phyloP scores from a whole-genome alignment of 1,284 basidiomycete genomes.

The Cutaneotrichosporon cavernicola region DNA sequence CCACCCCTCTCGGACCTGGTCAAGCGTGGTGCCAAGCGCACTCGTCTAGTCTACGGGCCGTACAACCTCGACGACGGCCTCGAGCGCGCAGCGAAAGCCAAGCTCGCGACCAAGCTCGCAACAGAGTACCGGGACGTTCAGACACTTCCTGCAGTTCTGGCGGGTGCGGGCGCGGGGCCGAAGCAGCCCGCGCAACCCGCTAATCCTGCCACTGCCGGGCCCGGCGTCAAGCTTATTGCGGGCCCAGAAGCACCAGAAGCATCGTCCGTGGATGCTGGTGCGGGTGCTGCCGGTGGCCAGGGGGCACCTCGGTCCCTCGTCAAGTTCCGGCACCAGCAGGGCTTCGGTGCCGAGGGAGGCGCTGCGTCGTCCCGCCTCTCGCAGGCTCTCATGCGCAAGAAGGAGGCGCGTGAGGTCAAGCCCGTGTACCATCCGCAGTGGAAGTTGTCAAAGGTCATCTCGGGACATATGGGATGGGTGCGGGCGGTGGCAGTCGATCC shows the following conservation, averaged over 20 bases:
- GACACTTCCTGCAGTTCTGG: conserved; percentile 75
- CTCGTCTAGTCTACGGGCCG: conserved; percentile 51
- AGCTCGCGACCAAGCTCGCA: conserved; percentile 66
- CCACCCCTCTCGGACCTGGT: conserved; percentile 52
- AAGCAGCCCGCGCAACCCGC: conserved; percentile 58
- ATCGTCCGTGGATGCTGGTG: neutral
- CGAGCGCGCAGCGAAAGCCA: conserved; percentile 52
- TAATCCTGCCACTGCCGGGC: conserved; percentile 57
- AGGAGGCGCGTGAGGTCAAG: conserved; percentile 86
- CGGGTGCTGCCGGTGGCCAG: neutral
- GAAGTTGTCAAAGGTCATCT: conserved; percentile 96
- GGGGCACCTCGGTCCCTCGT: conserved; percentile 41
- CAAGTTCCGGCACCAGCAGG: conserved; percentile 54
- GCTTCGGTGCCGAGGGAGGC: conserved; percentile 51
- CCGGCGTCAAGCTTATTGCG: conserved; percentile 51
- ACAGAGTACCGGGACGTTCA: conserved; percentile 85
- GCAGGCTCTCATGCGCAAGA: conserved; percentile 81
- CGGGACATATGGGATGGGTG: conserved; percentile 98
- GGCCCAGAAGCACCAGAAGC: conserved; percentile 7
- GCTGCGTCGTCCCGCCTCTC: conserved; percentile 63
- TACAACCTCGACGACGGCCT: conserved; percentile 38
- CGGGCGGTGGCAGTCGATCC: conserved; percentile 93
- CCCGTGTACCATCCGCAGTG: conserved; percentile 89
- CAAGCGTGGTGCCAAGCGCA: conserved; percentile 52
- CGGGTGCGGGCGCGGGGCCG: conserved; percentile 74